Percentiles rank a stretch among this genome's conserved stretches.
Conservation (phyloP, 352 stramenopile species). For the Phytophthora melonis region DNA sequence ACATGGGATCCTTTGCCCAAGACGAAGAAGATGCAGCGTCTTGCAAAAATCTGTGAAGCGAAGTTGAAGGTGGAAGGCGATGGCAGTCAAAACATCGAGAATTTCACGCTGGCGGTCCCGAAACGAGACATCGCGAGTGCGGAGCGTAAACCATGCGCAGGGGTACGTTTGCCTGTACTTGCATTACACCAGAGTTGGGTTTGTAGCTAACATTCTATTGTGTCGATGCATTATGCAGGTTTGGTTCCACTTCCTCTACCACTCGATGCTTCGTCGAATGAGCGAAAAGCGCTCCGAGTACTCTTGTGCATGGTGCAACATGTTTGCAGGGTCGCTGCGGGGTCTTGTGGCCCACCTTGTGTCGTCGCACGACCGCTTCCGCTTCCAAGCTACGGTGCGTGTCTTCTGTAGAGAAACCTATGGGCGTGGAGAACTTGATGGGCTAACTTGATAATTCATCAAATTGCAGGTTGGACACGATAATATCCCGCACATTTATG, state of each 20-base stretch:
- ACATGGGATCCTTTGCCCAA: conserved; percentile 56
- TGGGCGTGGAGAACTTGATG: not conserved
- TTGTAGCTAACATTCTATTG: not conserved
- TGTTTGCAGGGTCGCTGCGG: conserved; percentile 77
- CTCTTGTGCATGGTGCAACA: conserved; percentile 86
- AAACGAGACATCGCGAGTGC: conserved; percentile 41
- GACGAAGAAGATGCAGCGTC: conserved; percentile 50
- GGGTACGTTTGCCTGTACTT: conserved; percentile 30
- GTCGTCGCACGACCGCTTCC: conserved; percentile 81
- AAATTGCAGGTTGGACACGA: conserved; percentile 68
- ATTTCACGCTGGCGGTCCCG: conserved; percentile 48
- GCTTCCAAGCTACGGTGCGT: conserved; percentile 77
- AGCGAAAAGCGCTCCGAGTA: conserved; percentile 87
- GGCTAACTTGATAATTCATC: conserved; percentile 3
- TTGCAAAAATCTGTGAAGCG: conserved; percentile 45
- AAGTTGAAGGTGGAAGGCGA: conserved; percentile 45
- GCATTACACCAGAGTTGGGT: not conserved
- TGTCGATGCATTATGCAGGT: conserved; percentile 44
- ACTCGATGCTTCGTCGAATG: conserved; percentile 81
- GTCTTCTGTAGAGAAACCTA: not conserved
- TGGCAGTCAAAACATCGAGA: conserved; percentile 32
- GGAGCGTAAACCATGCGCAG: conserved; percentile 34
- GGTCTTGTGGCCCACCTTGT: conserved; percentile 81
- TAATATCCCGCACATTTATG: conserved; percentile 86
- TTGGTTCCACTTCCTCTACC: conserved; percentile 89